Base-by-base conservation (phyloP, 1,139 yeast genomes). In the Wickerhamomyces sp. region DNA sequence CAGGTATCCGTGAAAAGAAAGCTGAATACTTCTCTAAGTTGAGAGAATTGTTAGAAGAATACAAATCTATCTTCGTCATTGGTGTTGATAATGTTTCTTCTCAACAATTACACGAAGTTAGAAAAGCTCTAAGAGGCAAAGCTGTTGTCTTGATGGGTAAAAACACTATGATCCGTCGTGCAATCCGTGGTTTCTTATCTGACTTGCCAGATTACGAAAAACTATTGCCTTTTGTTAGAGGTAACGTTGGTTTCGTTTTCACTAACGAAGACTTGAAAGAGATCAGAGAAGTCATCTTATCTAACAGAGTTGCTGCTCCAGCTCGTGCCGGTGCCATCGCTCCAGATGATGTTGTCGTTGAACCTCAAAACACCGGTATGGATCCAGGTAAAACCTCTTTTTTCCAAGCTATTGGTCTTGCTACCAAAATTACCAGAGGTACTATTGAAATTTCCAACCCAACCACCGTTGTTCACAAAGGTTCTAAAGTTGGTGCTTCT, bases 381-480 rank as follows among this genome's bases (percentile, higher is more conserved):
- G 98, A 92, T 78, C 99, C 99, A 73, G 97, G 97, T 83, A 92
- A 92, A 89, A 92, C 99, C 67, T 92, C 98, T 69, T 92, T 92
- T 95, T 92, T 92, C 97, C 99, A 92, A 83, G 98, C 99, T 69
- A 84, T 92, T 66, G 97, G 97, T 87, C 97, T 92, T 67, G 98
- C 98, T 81, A 92, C 99, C 87, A 92, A 92, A 94, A 92, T 92
- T 89, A 94, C 96, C 75, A 90, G 99, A 86, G 99, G 99, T 92
- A 88, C 96, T 75, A 92, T 92, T 84, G 99, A 92, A 78, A 92
- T 92, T 75, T 90, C 88, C 72, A 75, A 86, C 61, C 98, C 94
- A 68, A 96, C 92, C 66, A 87, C 87, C 80, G 96, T 92, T 68
- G 96, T 90, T 66, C 80, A 74, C 55, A 79, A 83, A 52, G 87